Evolutionary conservation across 441 rosid species (phyloP).

Genomic region (Populus hybrid): DNA sequence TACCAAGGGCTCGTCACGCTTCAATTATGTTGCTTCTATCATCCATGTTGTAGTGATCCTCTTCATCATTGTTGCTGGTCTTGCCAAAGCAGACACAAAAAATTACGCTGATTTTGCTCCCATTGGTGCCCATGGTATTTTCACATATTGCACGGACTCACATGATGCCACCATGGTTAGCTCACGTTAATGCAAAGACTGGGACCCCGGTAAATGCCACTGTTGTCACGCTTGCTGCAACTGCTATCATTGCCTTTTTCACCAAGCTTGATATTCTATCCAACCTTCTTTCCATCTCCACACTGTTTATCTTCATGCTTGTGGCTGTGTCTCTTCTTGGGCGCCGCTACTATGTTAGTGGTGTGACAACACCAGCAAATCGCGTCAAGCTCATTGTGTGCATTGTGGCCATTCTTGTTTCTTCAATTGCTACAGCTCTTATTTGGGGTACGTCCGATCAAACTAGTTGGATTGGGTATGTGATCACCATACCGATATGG

Average conservation of each 20-base stretch:
- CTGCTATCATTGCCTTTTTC: slow-evolving; percentile 33
- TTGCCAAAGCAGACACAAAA: slow-evolving; percentile 45
- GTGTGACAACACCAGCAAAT: slow-evolving; percentile 39
- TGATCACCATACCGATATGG: slow-evolving; percentile 60
- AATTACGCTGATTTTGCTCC: slow-evolving; percentile 51
- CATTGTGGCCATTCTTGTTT: slow-evolving; percentile 40
- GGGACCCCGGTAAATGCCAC: slow-evolving; percentile 29
- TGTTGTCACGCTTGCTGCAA: slow-evolving; percentile 22
- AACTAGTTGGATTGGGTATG: slow-evolving; percentile 56
- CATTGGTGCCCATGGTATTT: slow-evolving; percentile 47
- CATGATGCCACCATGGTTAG: slow-evolving; percentile 32
- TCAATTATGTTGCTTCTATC: slow-evolving; percentile 66
- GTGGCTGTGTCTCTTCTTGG: slow-evolving; percentile 72
- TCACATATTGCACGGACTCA: slow-evolving; percentile 34
- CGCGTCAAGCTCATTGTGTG: slow-evolving; percentile 42
- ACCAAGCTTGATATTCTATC: slow-evolving; percentile 27
- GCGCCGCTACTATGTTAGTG: slow-evolving; percentile 64
- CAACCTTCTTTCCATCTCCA: slow-evolving; percentile 28
- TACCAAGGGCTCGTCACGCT: slow-evolving; percentile 72
- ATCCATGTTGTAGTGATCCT: slow-evolving; percentile 52
- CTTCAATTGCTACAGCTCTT: slow-evolving; percentile 47
- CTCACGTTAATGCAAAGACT: slow-evolving; percentile 15
- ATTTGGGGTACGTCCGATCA: slow-evolving; percentile 48
- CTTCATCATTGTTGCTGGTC: slow-evolving; percentile 64
- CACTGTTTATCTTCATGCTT: slow-evolving; percentile 68